A percentile compares a stretch with the other conserved stretches of the same genome.
phyloP scores from a whole-genome alignment of 148 eudicot genomes.

The Heliamphora exappendiculata region DNA sequence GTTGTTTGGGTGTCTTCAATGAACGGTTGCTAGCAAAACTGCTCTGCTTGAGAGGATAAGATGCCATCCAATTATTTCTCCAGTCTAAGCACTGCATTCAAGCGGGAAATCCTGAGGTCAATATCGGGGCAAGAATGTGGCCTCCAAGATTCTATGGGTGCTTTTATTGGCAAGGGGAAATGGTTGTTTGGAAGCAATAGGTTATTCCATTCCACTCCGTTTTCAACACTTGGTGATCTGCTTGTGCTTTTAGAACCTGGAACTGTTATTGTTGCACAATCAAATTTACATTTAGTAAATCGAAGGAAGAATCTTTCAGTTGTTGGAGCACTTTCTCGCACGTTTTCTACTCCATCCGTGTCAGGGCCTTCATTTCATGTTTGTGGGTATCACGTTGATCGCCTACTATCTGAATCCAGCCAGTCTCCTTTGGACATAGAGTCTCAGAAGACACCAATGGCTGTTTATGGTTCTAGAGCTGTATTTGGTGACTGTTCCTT shows the following conservation, averaged over 20 bases:
- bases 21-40: slow-evolving; percentile 15
- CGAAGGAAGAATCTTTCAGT: slow-evolving; percentile 41
- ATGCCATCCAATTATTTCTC: slow-evolving; percentile 58
- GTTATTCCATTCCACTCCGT: slow-evolving; percentile 28
- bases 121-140: slow-evolving; percentile 30
- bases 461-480: slow-evolving; percentile 39
- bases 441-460: slow-evolving; percentile 34
- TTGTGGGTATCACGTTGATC: slow-evolving; percentile 56
- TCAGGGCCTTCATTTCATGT: slow-evolving; percentile 66
- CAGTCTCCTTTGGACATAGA: slow-evolving; percentile 12
- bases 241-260: slow-evolving; percentile 38
- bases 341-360: slow-evolving; percentile 65
- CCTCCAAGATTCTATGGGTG: slow-evolving; percentile 30
- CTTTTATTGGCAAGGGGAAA: slow-evolving; percentile 38
- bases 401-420: slow-evolving; percentile 32
- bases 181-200: slow-evolving; percentile 33
- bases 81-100: slow-evolving; percentile 30
- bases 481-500: slow-evolving; percentile 28
- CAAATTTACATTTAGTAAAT: slow-evolving; percentile 40
- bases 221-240: slow-evolving; percentile 28
- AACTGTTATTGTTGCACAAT: slow-evolving; percentile 43
- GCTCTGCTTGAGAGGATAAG: slow-evolving; percentile 27
- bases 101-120: slow-evolving; percentile 37
- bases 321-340: slow-evolving; percentile 57
- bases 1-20: slow-evolving; percentile 16